A percentile compares a stretch with the other conserved stretches of the same genome.
These are phyloP conservation scores for Cryptomeria japonica DNA, from an alignment of 75 land plant species.

Conservation along the genomic window DNA sequence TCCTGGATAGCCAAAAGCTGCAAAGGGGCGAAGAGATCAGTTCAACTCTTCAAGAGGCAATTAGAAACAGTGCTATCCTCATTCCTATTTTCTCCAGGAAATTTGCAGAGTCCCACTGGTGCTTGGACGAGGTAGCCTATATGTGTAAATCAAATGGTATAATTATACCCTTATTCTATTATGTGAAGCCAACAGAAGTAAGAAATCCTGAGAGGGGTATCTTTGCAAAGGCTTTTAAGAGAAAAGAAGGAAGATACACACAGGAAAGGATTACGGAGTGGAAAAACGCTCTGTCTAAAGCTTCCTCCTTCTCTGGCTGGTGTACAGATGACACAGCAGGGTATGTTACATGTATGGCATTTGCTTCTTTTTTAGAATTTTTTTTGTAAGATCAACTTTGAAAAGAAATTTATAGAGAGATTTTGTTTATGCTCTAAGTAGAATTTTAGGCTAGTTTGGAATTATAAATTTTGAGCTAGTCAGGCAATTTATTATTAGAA, in stretches of 20 bases:
- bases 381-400: background rate
- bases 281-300: constrained; percentile 11
- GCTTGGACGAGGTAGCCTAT: background rate
- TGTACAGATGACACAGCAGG: constrained; percentile 8
- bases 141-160: background rate
- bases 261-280: background rate
- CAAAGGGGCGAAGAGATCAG: constrained; percentile 3
- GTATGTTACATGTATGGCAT: background rate
- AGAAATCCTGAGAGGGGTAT: background rate
- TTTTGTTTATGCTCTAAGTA: background rate
- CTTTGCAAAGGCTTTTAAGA: background rate
- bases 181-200: constrained; percentile 9
- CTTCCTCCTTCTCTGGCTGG: constrained; percentile 13
- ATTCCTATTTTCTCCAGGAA: constrained; percentile 5
- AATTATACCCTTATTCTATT: constrained; percentile 10
- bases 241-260: background rate
- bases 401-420: background rate
- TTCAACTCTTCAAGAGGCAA: background rate
- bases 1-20: background rate
- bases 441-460: background rate
- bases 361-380: background rate
- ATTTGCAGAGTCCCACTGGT: constrained; percentile 13
- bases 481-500: background rate
- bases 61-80: background rate
- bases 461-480: background rate